These are phyloP conservation scores for Paraphaeosphaeria sporulosa DNA, from an alignment of 2,329 filamentous ascomycete genomes.

Conservation along the genomic window DNA sequence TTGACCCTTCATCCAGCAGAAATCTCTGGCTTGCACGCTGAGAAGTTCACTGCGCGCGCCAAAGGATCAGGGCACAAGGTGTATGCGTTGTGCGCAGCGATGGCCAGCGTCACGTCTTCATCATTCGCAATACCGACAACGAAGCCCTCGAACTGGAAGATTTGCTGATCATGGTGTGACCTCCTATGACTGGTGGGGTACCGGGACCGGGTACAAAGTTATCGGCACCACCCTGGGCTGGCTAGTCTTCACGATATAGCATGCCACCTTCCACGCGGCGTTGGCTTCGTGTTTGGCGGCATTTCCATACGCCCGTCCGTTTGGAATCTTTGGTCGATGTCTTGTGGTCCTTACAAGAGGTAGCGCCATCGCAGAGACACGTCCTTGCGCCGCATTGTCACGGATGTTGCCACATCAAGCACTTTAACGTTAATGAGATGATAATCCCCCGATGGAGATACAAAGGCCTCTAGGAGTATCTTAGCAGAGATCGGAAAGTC, in stretches of 20 bases:
- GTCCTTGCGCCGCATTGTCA: too few species aligned
- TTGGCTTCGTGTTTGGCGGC: neutral
- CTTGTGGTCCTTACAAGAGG: too few species aligned
- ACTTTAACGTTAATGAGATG: too few species aligned
- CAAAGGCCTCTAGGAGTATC: too few species aligned
- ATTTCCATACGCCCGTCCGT: slow-evolving; percentile 9
- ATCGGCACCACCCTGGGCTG: neutral
- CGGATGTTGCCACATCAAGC: too few species aligned
- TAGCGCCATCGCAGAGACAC: too few species aligned
- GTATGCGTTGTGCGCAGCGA: slow-evolving; percentile 13
- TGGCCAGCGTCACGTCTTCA: slow-evolving; percentile 14
- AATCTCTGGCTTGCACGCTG: neutral
- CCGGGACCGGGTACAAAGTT: neutral
- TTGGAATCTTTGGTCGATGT: slow-evolving; percentile 4
- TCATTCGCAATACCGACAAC: slow-evolving; percentile 7
- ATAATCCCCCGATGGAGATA: too few species aligned
- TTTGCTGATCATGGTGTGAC: neutral
- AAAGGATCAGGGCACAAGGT: slow-evolving; percentile 1
- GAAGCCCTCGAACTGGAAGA: slow-evolving; percentile 8
- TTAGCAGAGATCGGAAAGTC: too few species aligned
- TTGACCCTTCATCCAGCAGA: neutral
- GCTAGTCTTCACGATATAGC: slow-evolving; percentile 4
- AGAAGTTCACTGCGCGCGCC: slow-evolving; percentile 2
- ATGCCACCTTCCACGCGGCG: neutral
- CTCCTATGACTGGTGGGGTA: slow-evolving; percentile 9